Evolutionary conservation across 805 yeast species (phyloP).

Genomic region (Helenozyma baotianmanensis): DNA sequence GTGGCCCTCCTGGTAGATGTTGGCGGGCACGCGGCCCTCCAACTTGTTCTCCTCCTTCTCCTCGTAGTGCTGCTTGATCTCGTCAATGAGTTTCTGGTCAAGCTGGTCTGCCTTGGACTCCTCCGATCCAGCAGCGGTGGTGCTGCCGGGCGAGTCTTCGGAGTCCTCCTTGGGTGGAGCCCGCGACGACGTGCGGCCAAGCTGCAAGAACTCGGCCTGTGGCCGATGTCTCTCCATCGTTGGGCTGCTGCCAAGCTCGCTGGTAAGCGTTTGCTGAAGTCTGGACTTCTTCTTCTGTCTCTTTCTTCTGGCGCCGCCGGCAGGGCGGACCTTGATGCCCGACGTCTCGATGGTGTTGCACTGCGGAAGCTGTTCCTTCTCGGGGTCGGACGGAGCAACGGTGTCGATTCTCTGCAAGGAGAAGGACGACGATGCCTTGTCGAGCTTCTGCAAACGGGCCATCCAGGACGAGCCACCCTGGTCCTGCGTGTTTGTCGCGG

Average conservation of each 20-base stretch:
- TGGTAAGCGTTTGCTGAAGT: conserved; percentile 26
- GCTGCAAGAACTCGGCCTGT: conserved; percentile 35
- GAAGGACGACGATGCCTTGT: conserved; percentile 65
- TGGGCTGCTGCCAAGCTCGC: conserved; percentile 9
- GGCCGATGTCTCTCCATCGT: conserved; percentile 32
- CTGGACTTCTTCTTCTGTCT: conserved; percentile 32
- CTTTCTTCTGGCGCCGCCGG: conserved; percentile 67
- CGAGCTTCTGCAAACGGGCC: conserved; percentile 76
- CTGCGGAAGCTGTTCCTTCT: conserved; percentile 20
- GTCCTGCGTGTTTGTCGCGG: conserved; percentile 50
- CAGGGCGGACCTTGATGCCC: conserved; percentile 63
- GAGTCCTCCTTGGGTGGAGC: conserved; percentile 4
- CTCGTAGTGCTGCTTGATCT: background rate
- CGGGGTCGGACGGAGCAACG: conserved; percentile 13
- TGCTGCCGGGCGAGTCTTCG: background rate
- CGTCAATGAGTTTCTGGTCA: no score
- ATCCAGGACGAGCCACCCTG: conserved; percentile 65
- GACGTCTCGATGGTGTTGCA: conserved; percentile 53
- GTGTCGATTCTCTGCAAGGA: conserved; percentile 84
- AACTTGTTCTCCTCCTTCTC: conserved; percentile 1
- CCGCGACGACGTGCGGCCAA: conserved; percentile 26
- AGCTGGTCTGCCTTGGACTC: background rate
- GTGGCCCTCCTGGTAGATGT: conserved; percentile 60
- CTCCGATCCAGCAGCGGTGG: conserved; percentile 3
- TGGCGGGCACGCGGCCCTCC: conserved; percentile 21